Evolutionary conservation across 805 yeast species (phyloP).

Genomic region (Cyberlindnera amylophila): DNA sequence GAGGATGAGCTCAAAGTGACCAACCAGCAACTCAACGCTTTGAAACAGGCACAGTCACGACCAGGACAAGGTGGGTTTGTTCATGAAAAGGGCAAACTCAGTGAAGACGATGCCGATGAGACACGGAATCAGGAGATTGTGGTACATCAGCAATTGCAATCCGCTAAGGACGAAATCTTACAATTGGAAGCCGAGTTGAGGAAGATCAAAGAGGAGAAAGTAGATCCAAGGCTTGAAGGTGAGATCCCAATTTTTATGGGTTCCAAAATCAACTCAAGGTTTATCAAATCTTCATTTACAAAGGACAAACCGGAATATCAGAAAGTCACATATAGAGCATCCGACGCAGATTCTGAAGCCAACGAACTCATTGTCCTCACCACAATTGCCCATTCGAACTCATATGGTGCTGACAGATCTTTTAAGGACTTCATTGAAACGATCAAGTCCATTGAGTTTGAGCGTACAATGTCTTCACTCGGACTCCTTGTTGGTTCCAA

Average conservation of each 20-base stretch:
- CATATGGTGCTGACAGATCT: constrained; percentile 36
- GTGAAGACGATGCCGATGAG: constrained; percentile 1
- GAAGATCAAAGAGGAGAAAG: not conserved
- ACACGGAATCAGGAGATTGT: constrained; percentile 4
- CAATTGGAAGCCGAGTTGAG: constrained; percentile 5
- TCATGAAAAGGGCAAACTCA: constrained; percentile 1
- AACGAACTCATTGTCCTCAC: constrained; percentile 15
- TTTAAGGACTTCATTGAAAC: constrained; percentile 34
- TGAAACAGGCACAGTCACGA: constrained; percentile 3
- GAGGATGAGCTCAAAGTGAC: constrained; percentile 8
- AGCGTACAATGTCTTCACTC: constrained; percentile 21
- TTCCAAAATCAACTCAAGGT: constrained; percentile 7
- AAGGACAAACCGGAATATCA: constrained; percentile 12
- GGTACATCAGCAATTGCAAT: not conserved
- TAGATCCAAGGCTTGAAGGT: too few species aligned
- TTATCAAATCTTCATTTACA: constrained; percentile 2
- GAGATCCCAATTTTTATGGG: constrained; percentile 3
- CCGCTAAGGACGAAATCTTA: constrained; percentile 5
- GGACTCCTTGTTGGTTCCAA: constrained; percentile 19
- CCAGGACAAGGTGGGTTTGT: not conserved
- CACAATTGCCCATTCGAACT: constrained; percentile 26
- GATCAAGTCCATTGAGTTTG: constrained; percentile 28
- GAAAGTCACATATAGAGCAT: constrained; percentile 10
- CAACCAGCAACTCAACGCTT: constrained; percentile 5
- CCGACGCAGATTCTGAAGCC: not conserved